phyloP scores from a whole-genome alignment of 2,329 filamentous ascomycete species.

The Apiospora rasikravindrae region DNA sequence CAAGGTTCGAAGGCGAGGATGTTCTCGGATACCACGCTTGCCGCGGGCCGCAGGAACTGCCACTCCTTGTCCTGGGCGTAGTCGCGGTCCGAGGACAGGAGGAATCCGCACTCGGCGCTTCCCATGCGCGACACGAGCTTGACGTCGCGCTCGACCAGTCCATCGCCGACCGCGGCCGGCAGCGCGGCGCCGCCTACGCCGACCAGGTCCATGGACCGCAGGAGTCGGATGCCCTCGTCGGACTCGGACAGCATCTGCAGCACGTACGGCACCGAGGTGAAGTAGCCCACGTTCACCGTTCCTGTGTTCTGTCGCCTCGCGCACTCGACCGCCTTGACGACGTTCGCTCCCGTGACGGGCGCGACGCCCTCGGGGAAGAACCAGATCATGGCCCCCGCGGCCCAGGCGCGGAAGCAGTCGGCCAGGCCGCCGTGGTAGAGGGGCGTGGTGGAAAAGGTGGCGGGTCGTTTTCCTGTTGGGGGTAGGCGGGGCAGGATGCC shows the following conservation, averaged over 20 bases:
- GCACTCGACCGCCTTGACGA: constrained; percentile 52
- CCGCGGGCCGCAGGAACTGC: constrained; percentile 59
- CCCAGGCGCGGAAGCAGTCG: constrained; percentile 67
- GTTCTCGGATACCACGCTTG: constrained; percentile 22
- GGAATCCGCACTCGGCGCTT: constrained; percentile 69
- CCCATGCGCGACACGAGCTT: constrained; percentile 67
- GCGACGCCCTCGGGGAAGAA: constrained; percentile 62
- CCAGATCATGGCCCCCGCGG: constrained; percentile 63
- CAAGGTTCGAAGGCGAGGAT: constrained; percentile 53
- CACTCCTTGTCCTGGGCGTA: constrained; percentile 61
- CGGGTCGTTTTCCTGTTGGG: constrained; percentile 32
- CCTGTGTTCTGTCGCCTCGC: too few relatives aligned
- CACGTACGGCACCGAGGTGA: constrained; percentile 66
- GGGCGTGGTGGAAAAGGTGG: constrained; percentile 69
- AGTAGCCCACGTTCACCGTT: constrained; percentile 57
- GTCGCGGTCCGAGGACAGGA: constrained; percentile 65
- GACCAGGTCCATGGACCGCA: constrained; percentile 62
- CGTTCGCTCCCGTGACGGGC: constrained; percentile 61
- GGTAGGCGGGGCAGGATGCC: constrained; percentile 52
- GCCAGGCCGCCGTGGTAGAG: constrained; percentile 66
- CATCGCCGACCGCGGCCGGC: constrained; percentile 56
- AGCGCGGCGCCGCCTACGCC: constrained; percentile 68
- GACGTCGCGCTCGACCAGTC: constrained; percentile 54
- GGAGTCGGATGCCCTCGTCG: constrained; percentile 43
- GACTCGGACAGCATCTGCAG: constrained; percentile 58